Evolutionary conservation across 768 basidiomycete species (phyloP), one percentile per base, ranked within the genome.

Genomic region (Lyophyllum shimeji): DNA sequence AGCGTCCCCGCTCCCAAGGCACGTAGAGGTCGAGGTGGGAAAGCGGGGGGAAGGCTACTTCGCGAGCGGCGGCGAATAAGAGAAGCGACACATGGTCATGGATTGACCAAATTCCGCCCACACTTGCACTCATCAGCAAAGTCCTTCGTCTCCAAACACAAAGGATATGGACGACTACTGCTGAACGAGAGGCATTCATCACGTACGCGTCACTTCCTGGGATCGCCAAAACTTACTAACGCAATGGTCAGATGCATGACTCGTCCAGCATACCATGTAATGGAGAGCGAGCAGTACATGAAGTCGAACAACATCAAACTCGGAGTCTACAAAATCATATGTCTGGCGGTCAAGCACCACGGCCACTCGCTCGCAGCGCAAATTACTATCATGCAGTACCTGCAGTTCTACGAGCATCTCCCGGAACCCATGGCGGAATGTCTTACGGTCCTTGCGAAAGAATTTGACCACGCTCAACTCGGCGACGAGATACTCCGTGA

Each of bases 331-430:
- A 91, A 93, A 63, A 85, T 94, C 61, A 86, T 98, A 52, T 98
- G 94, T 70, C 74, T 89, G 48, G 89, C 96, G 0, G 93, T 98
- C 57, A 98, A 98, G 67, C 84, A 89, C 62, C 95, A 98, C 59
- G 85, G 82, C 3, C 95, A 98, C 61, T 78, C 82, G 1, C 82
- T 90, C 58, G 85, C 87, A 20, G 91, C 92, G 0, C 94, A 96
- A 66, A 95, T 90, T 57, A 83, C 81, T 58, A 91, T 99, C 71
- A 90, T 96, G 72, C 95, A 97, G 67, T 85, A 83, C 46, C 76
- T 99, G 13, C 94, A 95, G 57, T 96, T 95, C 70, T 93, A 87
- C 61, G 97, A 99, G 62, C 96, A 98, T 66, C 82, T 97, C 20
- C 85, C 92, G 0, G 96, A 98, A 65, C 87, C 90, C 1, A 90